phyloP scores from a whole-genome alignment of 371 early-diverging fungal species.

The Funneliformis caledonium region DNA sequence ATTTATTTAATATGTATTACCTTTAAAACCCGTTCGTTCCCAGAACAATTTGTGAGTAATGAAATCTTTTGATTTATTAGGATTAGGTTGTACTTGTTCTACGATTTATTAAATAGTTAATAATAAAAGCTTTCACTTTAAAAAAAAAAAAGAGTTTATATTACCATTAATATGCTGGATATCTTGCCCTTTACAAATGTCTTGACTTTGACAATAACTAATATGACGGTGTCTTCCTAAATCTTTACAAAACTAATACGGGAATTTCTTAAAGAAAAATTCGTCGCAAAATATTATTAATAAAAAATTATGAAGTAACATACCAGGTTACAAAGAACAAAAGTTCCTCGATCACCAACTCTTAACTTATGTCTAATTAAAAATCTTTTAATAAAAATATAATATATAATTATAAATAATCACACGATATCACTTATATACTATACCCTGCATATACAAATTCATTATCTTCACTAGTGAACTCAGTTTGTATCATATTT shows the following conservation, averaged over 20 bases:
- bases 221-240: constrained; percentile 44
- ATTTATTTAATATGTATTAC: not conserved
- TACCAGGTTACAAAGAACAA: constrained; percentile 35
- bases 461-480: not conserved
- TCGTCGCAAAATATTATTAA: no score
- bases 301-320: not conserved
- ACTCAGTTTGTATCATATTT: constrained; percentile 30
- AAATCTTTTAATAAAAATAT: not conserved
- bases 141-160: not conserved
- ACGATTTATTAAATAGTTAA: not conserved
- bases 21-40: constrained; percentile 43
- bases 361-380: constrained; percentile 16
- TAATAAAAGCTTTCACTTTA: not conserved
- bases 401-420: constrained; percentile 1
- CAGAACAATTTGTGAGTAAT: constrained; percentile 40
- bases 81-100: not conserved
- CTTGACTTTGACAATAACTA: constrained; percentile 41
- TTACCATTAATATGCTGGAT: not conserved
- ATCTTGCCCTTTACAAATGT: constrained; percentile 10
- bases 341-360: constrained; percentile 31
- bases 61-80: constrained; percentile 22
- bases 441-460: constrained; percentile 14
- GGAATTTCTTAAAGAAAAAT: no score
- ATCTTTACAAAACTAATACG: constrained; percentile 11
- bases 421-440: not conserved